phyloP scores from a whole-genome alignment of 1,284 basidiomycete genomes.

The Ustilago tritici region DNA sequence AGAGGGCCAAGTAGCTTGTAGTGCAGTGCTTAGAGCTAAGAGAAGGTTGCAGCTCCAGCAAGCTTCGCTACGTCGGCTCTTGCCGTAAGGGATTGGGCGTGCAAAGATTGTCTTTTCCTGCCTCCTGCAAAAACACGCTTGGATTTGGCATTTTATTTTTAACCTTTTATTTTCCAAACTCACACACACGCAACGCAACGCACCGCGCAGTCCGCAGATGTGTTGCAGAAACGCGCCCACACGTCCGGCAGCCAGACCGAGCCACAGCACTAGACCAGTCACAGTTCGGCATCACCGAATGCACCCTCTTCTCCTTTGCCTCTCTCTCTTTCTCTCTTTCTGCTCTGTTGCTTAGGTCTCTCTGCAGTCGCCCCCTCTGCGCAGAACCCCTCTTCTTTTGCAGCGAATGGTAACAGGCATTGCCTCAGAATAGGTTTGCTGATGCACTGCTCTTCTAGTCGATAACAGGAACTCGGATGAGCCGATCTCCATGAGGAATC shows the following conservation, averaged over 20 bases:
- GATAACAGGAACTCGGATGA: neutral
- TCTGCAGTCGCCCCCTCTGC: slow-evolving; percentile 23
- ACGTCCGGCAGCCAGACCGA: slow-evolving; percentile 19
- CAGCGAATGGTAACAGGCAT: neutral
- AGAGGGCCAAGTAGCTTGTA: too few species aligned
- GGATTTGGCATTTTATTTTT: neutral
- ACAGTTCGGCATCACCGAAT: slow-evolving; percentile 10
- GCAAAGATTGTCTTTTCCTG: neutral
- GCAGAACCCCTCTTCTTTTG: neutral
- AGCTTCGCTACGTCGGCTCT: too few species aligned
- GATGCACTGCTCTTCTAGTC: neutral
- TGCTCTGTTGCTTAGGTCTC: slow-evolving; percentile 1
- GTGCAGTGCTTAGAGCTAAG: too few species aligned
- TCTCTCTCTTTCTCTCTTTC: neutral
- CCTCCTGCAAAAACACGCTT: neutral
- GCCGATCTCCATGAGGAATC: neutral
- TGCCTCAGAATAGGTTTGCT: neutral
- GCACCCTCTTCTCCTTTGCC: neutral
- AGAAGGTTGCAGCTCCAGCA: too few species aligned
- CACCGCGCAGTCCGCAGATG: slow-evolving; percentile 18
- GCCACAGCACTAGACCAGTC: slow-evolving; percentile 14
- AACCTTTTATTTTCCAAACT: neutral
- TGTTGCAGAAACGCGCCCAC: slow-evolving; percentile 28
- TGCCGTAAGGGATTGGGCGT: too few species aligned
- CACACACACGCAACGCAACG: neutral